Evolutionary conservation across 1,284 basidiomycete species (phyloP).

Genomic region (Heliocybe sulcata): DNA sequence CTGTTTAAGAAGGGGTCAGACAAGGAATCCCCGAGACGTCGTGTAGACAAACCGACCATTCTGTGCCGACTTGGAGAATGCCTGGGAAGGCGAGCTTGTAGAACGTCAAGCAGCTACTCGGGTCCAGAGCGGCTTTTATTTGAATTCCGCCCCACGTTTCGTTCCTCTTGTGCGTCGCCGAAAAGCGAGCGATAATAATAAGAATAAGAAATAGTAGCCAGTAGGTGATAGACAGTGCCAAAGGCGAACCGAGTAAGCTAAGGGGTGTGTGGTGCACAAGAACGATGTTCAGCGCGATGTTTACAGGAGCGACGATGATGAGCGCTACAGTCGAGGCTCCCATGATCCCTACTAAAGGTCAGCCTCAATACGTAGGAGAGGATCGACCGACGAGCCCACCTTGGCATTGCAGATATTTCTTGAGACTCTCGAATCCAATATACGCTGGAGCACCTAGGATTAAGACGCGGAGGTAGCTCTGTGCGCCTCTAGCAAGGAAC

Average conservation of each 20-base stretch:
- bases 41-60: constrained; percentile 43
- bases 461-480: constrained; percentile 56
- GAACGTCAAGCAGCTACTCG: constrained; percentile 42
- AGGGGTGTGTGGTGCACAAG: constrained; percentile 56
- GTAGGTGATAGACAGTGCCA: constrained; percentile 62
- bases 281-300: constrained; percentile 49
- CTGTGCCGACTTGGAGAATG: constrained; percentile 72
- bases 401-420: constrained; percentile 76
- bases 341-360: constrained; percentile 52
- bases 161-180: constrained; percentile 45
- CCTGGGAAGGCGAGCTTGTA: constrained; percentile 63
- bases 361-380: constrained; percentile 1
- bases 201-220: constrained; percentile 60
- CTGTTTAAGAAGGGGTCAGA: constrained; percentile 24
- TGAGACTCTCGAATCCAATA: constrained; percentile 69
- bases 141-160: constrained; percentile 61
- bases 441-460: constrained; percentile 63
- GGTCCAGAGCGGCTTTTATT: constrained; percentile 35
- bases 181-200: constrained; percentile 37
- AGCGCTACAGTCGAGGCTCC: constrained; percentile 59
- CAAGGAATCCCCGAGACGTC: not conserved
- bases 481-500: constrained; percentile 48
- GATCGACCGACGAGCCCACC: constrained; percentile 30
- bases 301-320: constrained; percentile 53
- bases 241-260: constrained; percentile 55